Evolutionary conservation across 306 rosid genomes (phyloP), one percentile per base, ranked within the genome.

Genomic region (apple (Malus domestica)): DNA sequence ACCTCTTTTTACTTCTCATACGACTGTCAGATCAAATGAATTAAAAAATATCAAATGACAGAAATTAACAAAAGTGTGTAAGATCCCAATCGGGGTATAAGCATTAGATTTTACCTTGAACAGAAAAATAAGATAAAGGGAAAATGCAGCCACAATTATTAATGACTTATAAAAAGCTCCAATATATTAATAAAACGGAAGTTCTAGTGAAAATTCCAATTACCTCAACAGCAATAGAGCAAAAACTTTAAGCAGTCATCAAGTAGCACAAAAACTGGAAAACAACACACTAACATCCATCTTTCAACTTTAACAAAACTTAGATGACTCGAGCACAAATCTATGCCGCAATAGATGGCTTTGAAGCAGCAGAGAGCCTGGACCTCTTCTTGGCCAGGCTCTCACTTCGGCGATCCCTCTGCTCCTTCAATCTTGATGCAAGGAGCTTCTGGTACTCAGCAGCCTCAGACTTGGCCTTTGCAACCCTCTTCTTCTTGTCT

Each of bases 321-420:
- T 70, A 42, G 63, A 60, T 0, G 71, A 25, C 75, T 74, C 0
- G 7, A 46, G 40, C 25, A 62, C 13, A 12, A 27, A 49, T 11
- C 70, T 87, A 87, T 60, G 90, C 88, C 3, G 74, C 80, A 65
- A 78, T 11, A 19, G 90, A 82, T 25, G 91, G 89, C 82, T 85
- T 87, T 44, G 90, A 77, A 1, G 91, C 89, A 30, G 89, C 79
- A 60, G 91, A 87, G 13, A 87, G 91, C 82, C 89, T 82, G 35
- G 89, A 87, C 78, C 91, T 87, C 76, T 85, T 87, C 89, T 87
- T 87, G 58, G 91, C 91, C 72, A 87, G 79, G 52, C 91, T 87
- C 81, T 87, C 91, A 3, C 91, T 87, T 12, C 91, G 85, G 6
- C 91, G 88, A 0, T 87, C 91, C 71, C 91, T 87, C 58, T 87